Conservation (phyloP, 768 basidiomycete species). For the Macrolepiota dolichaula region DNA sequence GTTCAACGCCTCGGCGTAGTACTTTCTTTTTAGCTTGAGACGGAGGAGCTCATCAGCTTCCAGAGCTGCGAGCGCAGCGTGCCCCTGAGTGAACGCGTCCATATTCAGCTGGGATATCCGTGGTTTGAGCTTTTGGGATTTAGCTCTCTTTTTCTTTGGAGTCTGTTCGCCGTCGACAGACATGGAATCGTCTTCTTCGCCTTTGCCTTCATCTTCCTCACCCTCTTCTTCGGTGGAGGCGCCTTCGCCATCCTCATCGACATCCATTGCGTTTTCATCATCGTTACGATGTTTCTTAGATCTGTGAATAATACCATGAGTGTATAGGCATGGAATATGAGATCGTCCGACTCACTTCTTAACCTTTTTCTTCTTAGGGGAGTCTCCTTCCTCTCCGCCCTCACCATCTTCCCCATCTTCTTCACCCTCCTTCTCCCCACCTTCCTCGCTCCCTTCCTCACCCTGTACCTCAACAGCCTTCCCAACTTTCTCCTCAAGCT, state of each 20-base stretch:
- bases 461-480: conserved; percentile 52
- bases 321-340: neutral
- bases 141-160: conserved; percentile 39
- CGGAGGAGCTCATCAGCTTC: conserved; percentile 63
- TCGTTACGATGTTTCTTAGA: conserved; percentile 19
- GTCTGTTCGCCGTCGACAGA: conserved; percentile 35
- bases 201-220: conserved; percentile 32
- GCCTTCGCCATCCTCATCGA: conserved; percentile 37
- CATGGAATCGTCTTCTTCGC: conserved; percentile 28
- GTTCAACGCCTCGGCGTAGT: conserved; percentile 77
- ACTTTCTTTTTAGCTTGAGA: conserved; percentile 76
- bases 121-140: conserved; percentile 45
- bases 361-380: conserved; percentile 30
- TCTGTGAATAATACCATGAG: conserved; percentile 17
- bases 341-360: conserved; percentile 25
- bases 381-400: conserved; percentile 4
- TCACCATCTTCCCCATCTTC: conserved; percentile 21
- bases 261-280: conserved; percentile 53
- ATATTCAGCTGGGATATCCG: conserved; percentile 74
- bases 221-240: conserved; percentile 36
- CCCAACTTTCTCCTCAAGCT: conserved; percentile 65
- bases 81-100: conserved; percentile 61
- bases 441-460: conserved; percentile 33
- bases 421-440: conserved; percentile 29
- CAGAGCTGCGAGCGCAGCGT: conserved; percentile 65